A percentile compares a stretch with the other conserved stretches of the same genome.
Conservation (phyloP, 2,329 filamentous ascomycete genomes). For the Pestalotiopsis sp. region DNA sequence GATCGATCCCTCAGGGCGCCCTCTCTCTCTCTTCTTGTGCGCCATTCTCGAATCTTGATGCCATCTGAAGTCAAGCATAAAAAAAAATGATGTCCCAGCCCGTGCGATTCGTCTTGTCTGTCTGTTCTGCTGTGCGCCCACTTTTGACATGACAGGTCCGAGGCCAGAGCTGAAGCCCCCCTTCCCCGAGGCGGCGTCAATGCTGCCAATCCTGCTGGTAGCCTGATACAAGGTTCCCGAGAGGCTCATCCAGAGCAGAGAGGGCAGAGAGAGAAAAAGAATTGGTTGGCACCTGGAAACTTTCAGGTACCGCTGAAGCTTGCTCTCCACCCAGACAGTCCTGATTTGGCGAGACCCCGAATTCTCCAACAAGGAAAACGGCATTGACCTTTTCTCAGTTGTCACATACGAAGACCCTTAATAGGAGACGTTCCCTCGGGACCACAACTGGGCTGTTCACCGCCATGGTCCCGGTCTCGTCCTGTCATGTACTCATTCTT, state of each 20-base stretch:
- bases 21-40: background rate
- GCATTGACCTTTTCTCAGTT: constrained; percentile 6
- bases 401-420: constrained; percentile 6
- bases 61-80: constrained; percentile 5
- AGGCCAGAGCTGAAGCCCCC: background rate
- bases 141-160: background rate
- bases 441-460: background rate
- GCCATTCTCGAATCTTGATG: constrained; percentile 2
- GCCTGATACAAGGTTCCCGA: background rate
- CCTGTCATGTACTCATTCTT: background rate
- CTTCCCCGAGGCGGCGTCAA: background rate
- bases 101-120: background rate
- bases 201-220: background rate
- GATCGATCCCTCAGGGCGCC: background rate
- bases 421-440: background rate
- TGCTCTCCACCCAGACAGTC: constrained; percentile 2
- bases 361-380: constrained; percentile 10
- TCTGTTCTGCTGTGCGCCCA: background rate
- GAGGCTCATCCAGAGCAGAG: background rate
- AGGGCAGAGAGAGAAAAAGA: background rate
- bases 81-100: background rate
- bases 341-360: constrained; percentile 9
- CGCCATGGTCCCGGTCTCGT: background rate
- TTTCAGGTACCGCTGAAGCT: constrained; percentile 11
- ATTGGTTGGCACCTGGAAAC: constrained; percentile 4